phyloP scores from a whole-genome alignment of 106 monocot genomes.

The Narthecium ossifragum region DNA sequence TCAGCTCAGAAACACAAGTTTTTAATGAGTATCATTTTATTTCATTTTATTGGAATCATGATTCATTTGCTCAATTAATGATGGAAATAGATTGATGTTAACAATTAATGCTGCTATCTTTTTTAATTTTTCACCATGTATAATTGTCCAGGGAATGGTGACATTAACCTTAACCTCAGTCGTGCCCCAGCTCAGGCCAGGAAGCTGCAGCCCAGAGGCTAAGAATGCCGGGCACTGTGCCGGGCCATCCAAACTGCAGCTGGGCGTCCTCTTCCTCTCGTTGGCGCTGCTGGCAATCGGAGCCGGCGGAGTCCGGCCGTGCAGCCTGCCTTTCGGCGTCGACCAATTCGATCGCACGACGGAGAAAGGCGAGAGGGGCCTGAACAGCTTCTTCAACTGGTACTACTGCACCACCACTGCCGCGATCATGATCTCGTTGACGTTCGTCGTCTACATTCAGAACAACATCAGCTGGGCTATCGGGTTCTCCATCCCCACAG shows the following conservation, averaged over 20 bases:
- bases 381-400: constrained; percentile 89
- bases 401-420: constrained; percentile 62
- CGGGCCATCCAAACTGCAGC: constrained; percentile 11
- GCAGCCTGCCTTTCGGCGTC: constrained; percentile 49
- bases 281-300: constrained; percentile 29
- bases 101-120: not conserved
- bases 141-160: constrained; percentile 42
- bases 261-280: constrained; percentile 25
- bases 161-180: constrained; percentile 35
- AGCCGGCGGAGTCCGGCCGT: constrained; percentile 32
- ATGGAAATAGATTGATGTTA: not conserved
- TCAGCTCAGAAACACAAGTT: too few relatives aligned
- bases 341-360: constrained; percentile 50
- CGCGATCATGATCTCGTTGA: constrained; percentile 29
- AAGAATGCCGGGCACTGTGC: constrained; percentile 15
- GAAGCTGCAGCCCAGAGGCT: constrained; percentile 1
- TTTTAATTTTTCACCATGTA: too few relatives aligned
- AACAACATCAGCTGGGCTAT: constrained; percentile 62
- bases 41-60: too few relatives aligned
- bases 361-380: constrained; percentile 21
- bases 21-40: too few relatives aligned
- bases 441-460: constrained; percentile 64
- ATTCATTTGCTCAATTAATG: not conserved
- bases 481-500: constrained; percentile 44
- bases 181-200: constrained; percentile 23